Evolutionary conservation across 2,329 filamentous ascomycete genomes (phyloP).

Genomic region (Monilinia fructicola): DNA sequence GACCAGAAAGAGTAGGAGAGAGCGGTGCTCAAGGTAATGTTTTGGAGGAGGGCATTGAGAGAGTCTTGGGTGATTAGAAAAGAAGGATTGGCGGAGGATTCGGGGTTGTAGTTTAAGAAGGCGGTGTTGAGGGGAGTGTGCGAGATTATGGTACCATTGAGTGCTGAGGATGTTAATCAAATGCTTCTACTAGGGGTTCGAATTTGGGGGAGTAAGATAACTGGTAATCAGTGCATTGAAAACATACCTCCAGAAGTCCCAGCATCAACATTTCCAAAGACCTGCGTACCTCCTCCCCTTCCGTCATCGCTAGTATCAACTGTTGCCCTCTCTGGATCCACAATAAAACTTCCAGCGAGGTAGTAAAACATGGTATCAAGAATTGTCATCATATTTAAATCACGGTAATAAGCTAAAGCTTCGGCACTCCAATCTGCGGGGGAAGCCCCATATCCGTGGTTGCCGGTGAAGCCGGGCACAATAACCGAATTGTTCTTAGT

Average conservation of each 20-base stretch:
- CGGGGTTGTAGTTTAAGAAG: slow-evolving; percentile 20
- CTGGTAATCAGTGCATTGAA: too few relatives aligned
- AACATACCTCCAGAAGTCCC: slow-evolving; percentile 2
- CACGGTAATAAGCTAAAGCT: slow-evolving; percentile 25
- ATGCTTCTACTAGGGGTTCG: neutral
- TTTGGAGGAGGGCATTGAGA: slow-evolving; percentile 32
- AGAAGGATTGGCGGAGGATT: slow-evolving; percentile 10
- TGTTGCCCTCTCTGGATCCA: neutral
- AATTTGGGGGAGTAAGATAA: neutral
- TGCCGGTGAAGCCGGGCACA: slow-evolving; percentile 24
- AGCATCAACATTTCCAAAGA: neutral
- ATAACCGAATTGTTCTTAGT: slow-evolving; percentile 20
- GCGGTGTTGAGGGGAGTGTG: slow-evolving; percentile 28
- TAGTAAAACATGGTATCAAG: slow-evolving; percentile 2
- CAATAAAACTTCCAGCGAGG: neutral
- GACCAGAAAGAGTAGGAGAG: slow-evolving; percentile 25
- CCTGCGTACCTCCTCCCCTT: neutral
- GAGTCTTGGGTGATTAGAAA: slow-evolving; percentile 27
- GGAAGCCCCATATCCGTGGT: slow-evolving; percentile 13
- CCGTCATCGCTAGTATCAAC: neutral
- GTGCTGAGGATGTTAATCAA: neutral
- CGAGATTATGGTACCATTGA: slow-evolving; percentile 14
- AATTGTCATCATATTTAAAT: slow-evolving; percentile 27
- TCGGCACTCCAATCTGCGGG: slow-evolving; percentile 29
- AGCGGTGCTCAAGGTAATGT: slow-evolving; percentile 30